Percentiles rank a stretch among this genome's conserved stretches.
phyloP scores from a whole-genome alignment of 1,284 basidiomycete species.

The Naganishia sp. region DNA sequence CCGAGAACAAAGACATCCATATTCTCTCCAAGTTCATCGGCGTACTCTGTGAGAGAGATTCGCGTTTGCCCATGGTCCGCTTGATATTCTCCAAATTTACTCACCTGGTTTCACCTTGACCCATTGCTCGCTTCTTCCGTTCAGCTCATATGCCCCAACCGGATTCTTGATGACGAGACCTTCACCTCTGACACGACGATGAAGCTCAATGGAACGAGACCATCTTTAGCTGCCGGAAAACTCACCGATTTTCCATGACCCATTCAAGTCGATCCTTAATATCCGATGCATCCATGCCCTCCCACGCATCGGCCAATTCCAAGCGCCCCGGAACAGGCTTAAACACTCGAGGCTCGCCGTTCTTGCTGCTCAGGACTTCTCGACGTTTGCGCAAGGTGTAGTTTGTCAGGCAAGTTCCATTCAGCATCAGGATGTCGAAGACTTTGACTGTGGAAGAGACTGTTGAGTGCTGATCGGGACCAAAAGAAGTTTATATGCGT shows the following conservation, averaged over 20 bases:
- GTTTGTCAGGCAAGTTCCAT: constrained; percentile 55
- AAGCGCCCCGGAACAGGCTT: constrained; percentile 66
- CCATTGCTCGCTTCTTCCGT: constrained; percentile 85
- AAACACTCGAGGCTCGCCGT: constrained; percentile 42
- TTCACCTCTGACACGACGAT: constrained; percentile 64
- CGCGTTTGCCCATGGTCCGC: not conserved
- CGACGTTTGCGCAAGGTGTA: constrained; percentile 54
- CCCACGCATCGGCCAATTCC: constrained; percentile 71
- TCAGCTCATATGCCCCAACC: constrained; percentile 72
- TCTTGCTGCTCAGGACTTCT: constrained; percentile 42
- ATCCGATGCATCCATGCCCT: constrained; percentile 74
- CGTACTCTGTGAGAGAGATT: constrained; percentile 25
- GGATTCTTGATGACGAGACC: constrained; percentile 88
- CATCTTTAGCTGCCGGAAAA: not conserved
- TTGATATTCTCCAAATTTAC: constrained; percentile 29
- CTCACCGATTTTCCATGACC: constrained; percentile 66
- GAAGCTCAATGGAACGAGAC: not conserved
- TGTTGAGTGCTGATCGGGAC: not conserved
- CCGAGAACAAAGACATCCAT: constrained; percentile 80
- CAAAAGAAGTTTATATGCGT: constrained; percentile 46
- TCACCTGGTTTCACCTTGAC: constrained; percentile 91
- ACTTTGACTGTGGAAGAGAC: constrained; percentile 70
- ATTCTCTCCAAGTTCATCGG: constrained; percentile 83
- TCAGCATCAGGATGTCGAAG: constrained; percentile 86
- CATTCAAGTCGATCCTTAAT: constrained; percentile 75